Evolutionary conservation across 2,329 filamentous ascomycete species (phyloP), one percentile per base, ranked within the genome.

Genomic region (Xylaria arbuscula): DNA sequence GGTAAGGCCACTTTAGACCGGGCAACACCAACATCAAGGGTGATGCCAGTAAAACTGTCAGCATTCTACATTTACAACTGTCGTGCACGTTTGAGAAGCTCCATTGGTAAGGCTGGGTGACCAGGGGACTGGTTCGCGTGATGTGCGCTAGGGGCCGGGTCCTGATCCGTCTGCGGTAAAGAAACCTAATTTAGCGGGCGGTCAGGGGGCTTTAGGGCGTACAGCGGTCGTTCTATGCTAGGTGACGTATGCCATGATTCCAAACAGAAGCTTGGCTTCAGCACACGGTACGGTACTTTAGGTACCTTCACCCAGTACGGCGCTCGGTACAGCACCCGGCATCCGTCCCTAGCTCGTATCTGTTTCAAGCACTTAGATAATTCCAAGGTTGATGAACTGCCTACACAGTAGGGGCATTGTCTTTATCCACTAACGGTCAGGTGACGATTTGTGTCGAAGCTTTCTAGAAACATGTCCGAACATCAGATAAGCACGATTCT

Each of bases 221-320:
- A 54, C 38, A 13, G 24, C 48, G n/a, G 53, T 60, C 10, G 19
- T 48, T 45, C 13, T n/a, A 59, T 67, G 64, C 40, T 51, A 4
- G 51, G 55, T 69, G 67, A 69, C 67, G 67, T 69, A 69, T 51
- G n/a, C 53, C 28, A 5, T 28, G 28, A 28, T 28, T 28, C 28
- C 28, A 28, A 28, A 28, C 28, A 28, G 28, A 28, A 28, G 28
- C 28, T n/a, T 59, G 24, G 36, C 11, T 58, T 53, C 22, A 22
- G 19, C 19, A n/a, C 34, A 28, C 17, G 48, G 22, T 15, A 51
- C 17, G 13, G 22, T 22, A 4, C 28, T 28, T 42, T 15, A 42
- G 17, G 48, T 53, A 32, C 28, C 50, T 15, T 36, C 8, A n/a
- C 28, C 15, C 32, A 22, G 22, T 22, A 13, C 10, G 13, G 45